Conservation (phyloP, 257 asterid genomes). For the Capsicum chinense region DNA sequence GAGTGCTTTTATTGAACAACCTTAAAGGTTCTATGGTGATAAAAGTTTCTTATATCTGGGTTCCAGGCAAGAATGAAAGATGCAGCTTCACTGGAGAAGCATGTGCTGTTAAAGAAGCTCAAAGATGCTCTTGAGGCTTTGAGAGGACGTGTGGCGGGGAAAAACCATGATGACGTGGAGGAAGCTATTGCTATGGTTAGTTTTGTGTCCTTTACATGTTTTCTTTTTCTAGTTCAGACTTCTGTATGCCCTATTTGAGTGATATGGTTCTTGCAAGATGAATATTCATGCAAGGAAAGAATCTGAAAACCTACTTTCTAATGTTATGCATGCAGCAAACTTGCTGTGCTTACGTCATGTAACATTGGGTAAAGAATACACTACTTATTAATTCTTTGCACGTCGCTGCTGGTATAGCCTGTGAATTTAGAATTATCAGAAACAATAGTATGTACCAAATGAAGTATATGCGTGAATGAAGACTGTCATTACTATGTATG, state of each 20-base stretch:
- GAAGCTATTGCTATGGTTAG: conserved; percentile 94
- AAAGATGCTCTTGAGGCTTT: conserved; percentile 87
- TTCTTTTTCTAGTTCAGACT: not conserved
- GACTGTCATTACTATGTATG: conserved; percentile 23
- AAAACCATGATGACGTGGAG: conserved; percentile 85
- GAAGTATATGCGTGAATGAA: not conserved
- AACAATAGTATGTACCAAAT: not conserved
- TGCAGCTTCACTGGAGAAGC: conserved; percentile 89
- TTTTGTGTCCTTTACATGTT: conserved; percentile 23
- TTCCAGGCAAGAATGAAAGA: conserved; percentile 83
- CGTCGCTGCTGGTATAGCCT: not conserved
- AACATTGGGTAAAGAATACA: not conserved
- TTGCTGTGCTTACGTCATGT: not conserved
- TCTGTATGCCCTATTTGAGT: not conserved
- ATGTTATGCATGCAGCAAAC: not conserved
- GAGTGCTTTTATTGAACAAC: conserved; percentile 14
- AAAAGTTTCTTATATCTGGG: conserved; percentile 23
- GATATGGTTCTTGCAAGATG: not conserved
- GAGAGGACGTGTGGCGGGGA: conserved; percentile 84
- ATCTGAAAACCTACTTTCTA: conserved; percentile 10
- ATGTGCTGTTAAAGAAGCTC: conserved; percentile 84
- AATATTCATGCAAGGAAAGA: not conserved
- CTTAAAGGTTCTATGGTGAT: not conserved
- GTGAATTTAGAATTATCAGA: not conserved
- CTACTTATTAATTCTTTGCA: not conserved